These are phyloP conservation scores for Heritiera littoralis DNA, from an alignment of 345 rosid genomes.

Conservation along the genomic window DNA sequence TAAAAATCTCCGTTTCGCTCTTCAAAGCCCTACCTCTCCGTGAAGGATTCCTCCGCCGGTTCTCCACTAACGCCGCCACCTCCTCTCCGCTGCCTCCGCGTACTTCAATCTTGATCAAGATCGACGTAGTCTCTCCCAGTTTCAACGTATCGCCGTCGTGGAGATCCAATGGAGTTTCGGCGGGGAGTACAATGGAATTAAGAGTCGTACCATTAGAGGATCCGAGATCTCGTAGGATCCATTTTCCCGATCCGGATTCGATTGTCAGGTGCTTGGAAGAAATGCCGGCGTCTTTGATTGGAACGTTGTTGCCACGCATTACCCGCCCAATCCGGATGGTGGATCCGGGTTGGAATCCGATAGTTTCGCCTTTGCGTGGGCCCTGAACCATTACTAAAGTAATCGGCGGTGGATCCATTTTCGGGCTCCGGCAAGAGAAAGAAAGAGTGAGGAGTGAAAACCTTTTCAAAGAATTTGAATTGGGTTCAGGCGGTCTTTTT, in stretches of 20 bases:
- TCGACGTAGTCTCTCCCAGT: slow-evolving; percentile 71
- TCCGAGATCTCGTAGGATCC: slow-evolving; percentile 66
- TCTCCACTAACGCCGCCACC: not conserved
- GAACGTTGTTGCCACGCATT: slow-evolving; percentile 67
- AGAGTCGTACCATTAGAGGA: slow-evolving; percentile 85
- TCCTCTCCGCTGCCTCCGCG: not conserved
- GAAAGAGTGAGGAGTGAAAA: not conserved
- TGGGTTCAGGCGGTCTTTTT: not conserved
- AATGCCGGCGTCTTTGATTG: slow-evolving; percentile 73
- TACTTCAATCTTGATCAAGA: slow-evolving; percentile 40
- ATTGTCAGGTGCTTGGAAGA: slow-evolving; percentile 76
- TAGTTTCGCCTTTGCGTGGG: slow-evolving; percentile 67
- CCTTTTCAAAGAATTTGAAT: not conserved
- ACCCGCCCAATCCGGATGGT: slow-evolving; percentile 64
- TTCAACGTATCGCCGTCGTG: slow-evolving; percentile 63
- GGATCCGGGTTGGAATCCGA: slow-evolving; percentile 53
- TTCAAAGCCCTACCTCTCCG: slow-evolving; percentile 40
- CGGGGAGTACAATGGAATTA: slow-evolving; percentile 45
- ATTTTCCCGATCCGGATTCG: slow-evolving; percentile 55
- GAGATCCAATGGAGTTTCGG: slow-evolving; percentile 45
- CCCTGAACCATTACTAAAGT: slow-evolving; percentile 55
- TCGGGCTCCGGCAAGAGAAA: not conserved
- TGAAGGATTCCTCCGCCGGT: slow-evolving; percentile 24
- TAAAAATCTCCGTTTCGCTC: slow-evolving; percentile 22
- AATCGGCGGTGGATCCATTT: slow-evolving; percentile 45